Base-by-base conservation (phyloP, 1,139 yeast species). In the Taphrina flavorubra region DNA sequence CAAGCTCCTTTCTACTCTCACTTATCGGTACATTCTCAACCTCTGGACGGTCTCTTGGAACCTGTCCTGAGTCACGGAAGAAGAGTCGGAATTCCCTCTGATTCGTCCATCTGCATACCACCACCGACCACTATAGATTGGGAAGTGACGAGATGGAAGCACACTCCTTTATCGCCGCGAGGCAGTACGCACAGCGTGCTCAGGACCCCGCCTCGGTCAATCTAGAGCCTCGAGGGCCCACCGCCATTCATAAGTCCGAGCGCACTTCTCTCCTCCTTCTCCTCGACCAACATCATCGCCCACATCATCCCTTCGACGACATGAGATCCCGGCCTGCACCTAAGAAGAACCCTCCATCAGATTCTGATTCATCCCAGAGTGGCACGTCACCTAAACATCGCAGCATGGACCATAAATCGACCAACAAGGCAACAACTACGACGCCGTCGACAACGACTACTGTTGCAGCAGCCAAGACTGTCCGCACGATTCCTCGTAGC, bases 81-180 rank as follows among this genome's bases (percentile, higher is more conserved):
- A 49, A 20, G 31, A 11, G n/a, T 39, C 53, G 53, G 53, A 20
- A 49, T 20, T 1, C 13, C 53, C 8, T 20, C 53, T 49, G 36
- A 49, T 49, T 49, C 53, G 53, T 49, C 10, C 53, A 49, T 20
- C 53, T 49, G 53, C 53, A 49, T 20, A 46, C 16, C 20, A 20
- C 53, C 53, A 44, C 47, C 18, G 6, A 49, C 36, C 53, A 25
- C 36, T 25, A 10, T 49, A 20, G 31, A 25, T 20, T 20, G 31
- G 31, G 2, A 20, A 2, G 36, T 18, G 36, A 49, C 31, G 53
- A 20, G 53, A 49, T 49, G 53, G 53, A 49, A 49, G 53, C 53
- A 49, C 53, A 49, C 53, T 49, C 53, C 53, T 49, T 49, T 49
- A 49, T 49, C 53, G 53, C 53, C 36, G 53, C 53, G 53, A 49